Evolutionary conservation across 345 rosid genomes (phyloP).

Genomic region (Brassica incana): DNA sequence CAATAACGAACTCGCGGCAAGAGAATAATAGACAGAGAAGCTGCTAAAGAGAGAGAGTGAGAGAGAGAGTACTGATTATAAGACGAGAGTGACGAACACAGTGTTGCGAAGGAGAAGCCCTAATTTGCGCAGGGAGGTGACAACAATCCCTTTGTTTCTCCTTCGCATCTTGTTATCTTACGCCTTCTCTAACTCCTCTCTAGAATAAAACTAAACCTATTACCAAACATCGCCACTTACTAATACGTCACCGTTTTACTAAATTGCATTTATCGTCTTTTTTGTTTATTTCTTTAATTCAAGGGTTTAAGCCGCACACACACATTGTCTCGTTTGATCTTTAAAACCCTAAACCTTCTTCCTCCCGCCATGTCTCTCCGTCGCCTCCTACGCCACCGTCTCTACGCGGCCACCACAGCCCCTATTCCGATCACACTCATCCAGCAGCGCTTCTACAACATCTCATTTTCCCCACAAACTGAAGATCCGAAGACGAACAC

Average conservation of each 20-base stretch:
- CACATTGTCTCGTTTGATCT: not conserved
- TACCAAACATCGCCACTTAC: constrained; percentile 30
- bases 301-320: not conserved
- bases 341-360: not conserved
- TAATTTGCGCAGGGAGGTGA: constrained; percentile 77
- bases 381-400: not conserved
- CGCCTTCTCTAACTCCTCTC: constrained; percentile 36
- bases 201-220: not conserved
- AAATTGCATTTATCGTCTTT: not conserved
- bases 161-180: constrained; percentile 57
- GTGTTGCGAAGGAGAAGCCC: constrained; percentile 48
- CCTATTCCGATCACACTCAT: not conserved
- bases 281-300: not conserved
- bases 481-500: not conserved
- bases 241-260: not conserved
- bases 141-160: constrained; percentile 36
- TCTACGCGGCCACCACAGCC: not conserved
- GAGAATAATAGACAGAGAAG: constrained; percentile 15
- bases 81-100: constrained; percentile 31
- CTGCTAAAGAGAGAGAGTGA: constrained; percentile 2
- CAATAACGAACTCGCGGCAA: constrained; percentile 8
- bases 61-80: constrained; percentile 31
- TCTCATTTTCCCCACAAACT: not conserved
- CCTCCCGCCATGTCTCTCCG: not conserved
- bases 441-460: not conserved